Percentiles rank a stretch among this genome's conserved stretches.
phyloP scores from a whole-genome alignment of 352 stramenopile genomes.

The Globisporangium carolinianum region DNA sequence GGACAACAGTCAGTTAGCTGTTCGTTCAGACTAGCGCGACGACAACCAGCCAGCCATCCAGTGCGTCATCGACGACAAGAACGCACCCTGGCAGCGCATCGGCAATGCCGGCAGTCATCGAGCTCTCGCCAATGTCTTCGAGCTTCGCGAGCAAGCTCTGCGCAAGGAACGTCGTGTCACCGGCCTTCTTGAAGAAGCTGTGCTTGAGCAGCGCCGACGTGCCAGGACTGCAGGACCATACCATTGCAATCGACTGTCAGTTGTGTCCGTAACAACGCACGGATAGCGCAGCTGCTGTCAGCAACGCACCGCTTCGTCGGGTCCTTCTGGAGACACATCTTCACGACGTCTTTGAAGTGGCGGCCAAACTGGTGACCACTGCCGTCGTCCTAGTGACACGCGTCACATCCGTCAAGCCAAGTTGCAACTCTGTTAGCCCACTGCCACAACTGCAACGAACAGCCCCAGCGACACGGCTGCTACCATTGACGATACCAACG shows the following conservation, averaged over 20 bases:
- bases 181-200: conserved; percentile 87
- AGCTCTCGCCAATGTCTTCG: conserved; percentile 86
- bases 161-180: conserved; percentile 59
- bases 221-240: conserved; percentile 39
- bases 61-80: not conserved
- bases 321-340: conserved; percentile 86
- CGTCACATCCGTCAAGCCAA: no score
- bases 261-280: not conserved
- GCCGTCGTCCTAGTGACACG: conserved; percentile 54
- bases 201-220: conserved; percentile 82
- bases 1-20: not conserved
- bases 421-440: no score
- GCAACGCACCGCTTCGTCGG: conserved; percentile 63
- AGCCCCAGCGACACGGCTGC: no score
- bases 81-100: conserved; percentile 74
- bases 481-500: no score
- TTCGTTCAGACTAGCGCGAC: not conserved
- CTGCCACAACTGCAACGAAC: no score
- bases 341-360: conserved; percentile 87
- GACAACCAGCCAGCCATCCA: not conserved
- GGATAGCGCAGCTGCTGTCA: not conserved
- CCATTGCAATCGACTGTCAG: not conserved
- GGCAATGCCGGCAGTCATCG: conserved; percentile 77
- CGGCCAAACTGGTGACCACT: conserved; percentile 76
- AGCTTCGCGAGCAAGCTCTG: conserved; percentile 63